phyloP scores from a whole-genome alignment of 129 eudicot genomes.

The Artemisia annua region DNA sequence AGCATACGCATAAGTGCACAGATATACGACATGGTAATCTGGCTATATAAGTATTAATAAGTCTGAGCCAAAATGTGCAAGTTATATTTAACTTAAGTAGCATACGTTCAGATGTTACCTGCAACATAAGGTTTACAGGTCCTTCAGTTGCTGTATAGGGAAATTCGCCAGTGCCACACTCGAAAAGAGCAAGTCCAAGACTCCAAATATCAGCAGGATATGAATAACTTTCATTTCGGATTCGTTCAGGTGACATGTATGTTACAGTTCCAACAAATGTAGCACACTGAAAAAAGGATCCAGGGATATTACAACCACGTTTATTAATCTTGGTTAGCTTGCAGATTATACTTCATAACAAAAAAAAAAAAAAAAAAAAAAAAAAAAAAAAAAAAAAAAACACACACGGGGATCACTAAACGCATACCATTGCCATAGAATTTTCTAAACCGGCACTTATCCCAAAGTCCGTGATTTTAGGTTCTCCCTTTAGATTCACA shows the following conservation, averaged over 20 bases:
- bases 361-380: background rate
- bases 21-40: background rate
- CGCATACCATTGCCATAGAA: conserved; percentile 91
- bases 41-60: background rate
- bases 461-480: conserved; percentile 97
- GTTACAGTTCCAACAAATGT: conserved; percentile 99
- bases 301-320: conserved; percentile 22
- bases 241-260: conserved; percentile 98
- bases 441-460: conserved; percentile 99
- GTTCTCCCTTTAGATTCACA: conserved; percentile 95
- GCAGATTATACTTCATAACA: conserved; percentile 2
- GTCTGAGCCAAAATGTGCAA: background rate
- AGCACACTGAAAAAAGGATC: conserved; percentile 73
- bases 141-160: conserved; percentile 94
- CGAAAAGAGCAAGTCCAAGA: conserved; percentile 97
- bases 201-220: conserved; percentile 99
- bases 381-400: background rate
- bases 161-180: conserved; percentile 98
- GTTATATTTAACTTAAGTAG: background rate
- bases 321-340: conserved; percentile 15
- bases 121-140: conserved; percentile 97
- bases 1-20: conserved; percentile 9
- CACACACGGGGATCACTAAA: conserved; percentile 10
- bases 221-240: conserved; percentile 88
- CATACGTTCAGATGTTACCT: conserved; percentile 45